Base-by-base conservation (phyloP, 352 stramenopile species). In the Phytophthora lateralis region DNA sequence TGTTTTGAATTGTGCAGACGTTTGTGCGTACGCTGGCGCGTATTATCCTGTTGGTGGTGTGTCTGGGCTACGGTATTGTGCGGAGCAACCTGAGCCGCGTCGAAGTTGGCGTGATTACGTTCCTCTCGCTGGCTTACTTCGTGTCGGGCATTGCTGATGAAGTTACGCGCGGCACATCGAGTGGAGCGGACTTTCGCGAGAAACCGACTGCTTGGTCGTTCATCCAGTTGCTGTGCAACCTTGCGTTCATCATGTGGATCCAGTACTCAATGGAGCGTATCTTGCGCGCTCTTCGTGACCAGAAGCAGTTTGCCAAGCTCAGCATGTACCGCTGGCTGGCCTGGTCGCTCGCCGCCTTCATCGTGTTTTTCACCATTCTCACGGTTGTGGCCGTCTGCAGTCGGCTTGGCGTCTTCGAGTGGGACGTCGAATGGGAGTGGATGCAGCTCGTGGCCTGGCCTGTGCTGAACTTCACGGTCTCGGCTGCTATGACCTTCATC, bases 181-280 rank as follows among this genome's bases (percentile, higher is more conserved):
- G 83, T 55, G 86, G 84, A 38, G 82, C 78, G 32, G 80, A 92
- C 51, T 92, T 93, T 55, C 83, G 85, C 9, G 70, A 90, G 35
- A 84, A 88, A 52, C 85, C 83, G 18, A 93, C 80, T n/a, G 67
- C 80, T 14, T 96, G 85, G 88, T 90, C 88, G 41, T 91, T 97
- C 45, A 55, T 90, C 24, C 88, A 95, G 69, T 60, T 97, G 38
- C 38, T 94, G 20, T 96, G 88, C 69, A 95, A 97, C 51, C 75
- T 97, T 17, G 61, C 79, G 39, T 97, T 96, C 58, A 91, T 97
- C 55, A 89, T 96, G 71, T 97, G 89, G 89, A 97, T 97, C 59
- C 90, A 97, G 66, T 81, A 80, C 47, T 89, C 86, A 26, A 82
- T 97, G 48, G 83, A 95, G 63, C 80, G 69, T 29, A 97, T 96